A percentile compares a stretch with the other conserved stretches of the same genome.
phyloP scores from a whole-genome alignment of 2,329 filamentous ascomycete species.

The Colletotrichum costaricense region DNA sequence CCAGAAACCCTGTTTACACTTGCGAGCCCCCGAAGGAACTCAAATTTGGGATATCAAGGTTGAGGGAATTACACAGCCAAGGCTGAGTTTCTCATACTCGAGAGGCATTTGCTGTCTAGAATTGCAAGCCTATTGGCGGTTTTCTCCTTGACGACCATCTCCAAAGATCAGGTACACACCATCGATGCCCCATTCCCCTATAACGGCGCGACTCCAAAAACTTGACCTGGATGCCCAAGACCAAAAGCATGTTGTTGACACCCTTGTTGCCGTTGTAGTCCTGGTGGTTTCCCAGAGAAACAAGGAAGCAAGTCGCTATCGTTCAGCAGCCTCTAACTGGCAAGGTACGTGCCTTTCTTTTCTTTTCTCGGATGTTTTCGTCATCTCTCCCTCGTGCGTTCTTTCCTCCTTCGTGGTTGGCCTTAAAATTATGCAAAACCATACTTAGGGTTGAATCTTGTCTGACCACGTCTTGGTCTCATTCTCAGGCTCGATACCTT shows the following conservation, averaged over 20 bases:
- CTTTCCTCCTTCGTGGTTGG: conserved; percentile 12
- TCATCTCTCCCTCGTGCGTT: conserved; percentile 1
- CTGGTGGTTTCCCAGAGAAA: conserved; percentile 2
- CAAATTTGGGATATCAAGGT: conserved; percentile 14
- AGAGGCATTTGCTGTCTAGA: conserved; percentile 27
- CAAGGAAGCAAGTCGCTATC: not conserved
- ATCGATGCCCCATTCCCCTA: conserved; percentile 2
- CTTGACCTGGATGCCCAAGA: conserved; percentile 17
- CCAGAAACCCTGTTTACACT: not conserved
- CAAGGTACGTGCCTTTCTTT: conserved; percentile 30
- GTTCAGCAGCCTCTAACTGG: not conserved
- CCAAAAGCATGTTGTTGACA: not conserved
- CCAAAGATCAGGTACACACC: conserved; percentile 15
- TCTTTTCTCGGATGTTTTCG: conserved; percentile 20
- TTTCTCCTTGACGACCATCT: conserved; percentile 11
- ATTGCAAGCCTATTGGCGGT: not conserved
- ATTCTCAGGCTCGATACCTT: not conserved
- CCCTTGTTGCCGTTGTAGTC: not conserved
- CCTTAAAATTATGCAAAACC: not conserved
- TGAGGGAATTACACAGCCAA: not conserved
- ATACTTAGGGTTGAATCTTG: conserved; percentile 16
- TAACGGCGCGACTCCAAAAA: conserved; percentile 2
- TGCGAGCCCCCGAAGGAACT: not conserved
- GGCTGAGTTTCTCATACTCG: not conserved
- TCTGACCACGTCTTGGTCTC: conserved; percentile 11